These are phyloP conservation scores for Taphrina betulina DNA, from an alignment of 1,139 yeast species.

Conservation along the genomic window DNA sequence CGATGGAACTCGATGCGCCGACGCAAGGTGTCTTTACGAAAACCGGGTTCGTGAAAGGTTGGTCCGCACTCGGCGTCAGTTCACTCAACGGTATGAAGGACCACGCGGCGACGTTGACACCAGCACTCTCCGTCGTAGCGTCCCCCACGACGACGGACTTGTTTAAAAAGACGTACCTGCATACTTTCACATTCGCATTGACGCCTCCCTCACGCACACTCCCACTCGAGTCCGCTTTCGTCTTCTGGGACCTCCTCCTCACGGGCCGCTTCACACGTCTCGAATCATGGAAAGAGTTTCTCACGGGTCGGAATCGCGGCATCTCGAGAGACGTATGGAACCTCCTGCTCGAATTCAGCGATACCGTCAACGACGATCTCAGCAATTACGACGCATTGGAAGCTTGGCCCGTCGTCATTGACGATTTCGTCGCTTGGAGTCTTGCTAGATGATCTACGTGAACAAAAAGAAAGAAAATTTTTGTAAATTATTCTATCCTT, in stretches of 20 bases:
- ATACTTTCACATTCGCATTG: conserved; percentile 65
- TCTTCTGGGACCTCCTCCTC: conserved; percentile 74
- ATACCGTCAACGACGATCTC: conserved; percentile 32
- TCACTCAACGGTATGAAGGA: conserved; percentile 54
- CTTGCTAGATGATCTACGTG: too few relatives aligned
- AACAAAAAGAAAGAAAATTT: too few relatives aligned
- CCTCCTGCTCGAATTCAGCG: conserved; percentile 70
- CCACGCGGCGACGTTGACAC: conserved; percentile 48
- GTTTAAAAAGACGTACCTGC: conserved; percentile 62
- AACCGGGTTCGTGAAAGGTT: conserved; percentile 54
- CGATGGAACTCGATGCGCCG: conserved; percentile 66
- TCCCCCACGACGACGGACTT: conserved; percentile 45
- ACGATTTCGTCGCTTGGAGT: conserved; percentile 66
- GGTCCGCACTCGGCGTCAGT: conserved; percentile 50
- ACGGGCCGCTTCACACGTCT: conserved; percentile 41
- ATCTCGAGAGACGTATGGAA: conserved; percentile 78
- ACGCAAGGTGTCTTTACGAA: conserved; percentile 60
- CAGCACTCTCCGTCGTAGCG: conserved; percentile 40
- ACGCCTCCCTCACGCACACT: conserved; percentile 44
- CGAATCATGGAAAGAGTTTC: conserved; percentile 57
- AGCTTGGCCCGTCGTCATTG: conserved; percentile 91
- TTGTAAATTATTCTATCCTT: too few relatives aligned
- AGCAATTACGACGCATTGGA: conserved; percentile 65
- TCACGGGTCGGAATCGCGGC: conserved; percentile 45
- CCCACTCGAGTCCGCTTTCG: conserved; percentile 62